These are phyloP conservation scores for Microdochium bolleyi DNA, from an alignment of 2,329 filamentous ascomycete genomes.

Conservation along the genomic window DNA sequence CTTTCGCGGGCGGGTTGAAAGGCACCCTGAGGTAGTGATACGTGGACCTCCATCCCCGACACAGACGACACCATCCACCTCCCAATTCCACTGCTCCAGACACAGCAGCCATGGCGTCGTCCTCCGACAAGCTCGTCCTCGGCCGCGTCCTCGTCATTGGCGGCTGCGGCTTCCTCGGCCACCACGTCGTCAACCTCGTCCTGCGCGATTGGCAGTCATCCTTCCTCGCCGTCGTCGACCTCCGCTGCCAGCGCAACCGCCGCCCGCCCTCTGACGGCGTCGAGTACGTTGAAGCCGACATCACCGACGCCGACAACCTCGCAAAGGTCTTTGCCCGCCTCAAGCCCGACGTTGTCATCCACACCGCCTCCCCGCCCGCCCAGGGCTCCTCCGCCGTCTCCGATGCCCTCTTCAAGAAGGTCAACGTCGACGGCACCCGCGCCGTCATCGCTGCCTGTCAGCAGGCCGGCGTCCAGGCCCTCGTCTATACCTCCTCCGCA, in stretches of 20 bases:
- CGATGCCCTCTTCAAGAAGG: constrained; percentile 61
- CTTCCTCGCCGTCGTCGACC: constrained; percentile 62
- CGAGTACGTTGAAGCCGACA: constrained; percentile 68
- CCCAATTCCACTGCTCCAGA: background rate
- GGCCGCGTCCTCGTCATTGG: constrained; percentile 72
- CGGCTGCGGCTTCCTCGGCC: constrained; percentile 77
- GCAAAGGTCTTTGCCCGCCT: constrained; percentile 55
- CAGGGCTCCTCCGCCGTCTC: constrained; percentile 43
- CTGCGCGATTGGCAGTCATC: constrained; percentile 50
- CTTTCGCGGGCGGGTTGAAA: too few relatives aligned
- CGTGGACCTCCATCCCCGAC: background rate
- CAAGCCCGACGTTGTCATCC: constrained; percentile 77
- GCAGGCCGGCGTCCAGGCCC: constrained; percentile 62
- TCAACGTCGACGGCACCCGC: constrained; percentile 83
- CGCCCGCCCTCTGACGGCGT: constrained; percentile 45
- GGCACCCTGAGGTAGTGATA: too few relatives aligned
- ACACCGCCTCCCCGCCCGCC: constrained; percentile 70
- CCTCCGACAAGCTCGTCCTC: constrained; percentile 33
- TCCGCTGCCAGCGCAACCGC: constrained; percentile 64
- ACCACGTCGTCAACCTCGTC: constrained; percentile 71
- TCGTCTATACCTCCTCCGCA: constrained; percentile 87
- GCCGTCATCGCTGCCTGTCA: constrained; percentile 69
- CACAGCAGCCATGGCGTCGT: constrained; percentile 9
- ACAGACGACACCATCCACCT: background rate
- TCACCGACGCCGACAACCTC: constrained; percentile 59